phyloP scores from a whole-genome alignment of 1,139 yeast genomes.

The Debaryomycetaceae sp. region DNA sequence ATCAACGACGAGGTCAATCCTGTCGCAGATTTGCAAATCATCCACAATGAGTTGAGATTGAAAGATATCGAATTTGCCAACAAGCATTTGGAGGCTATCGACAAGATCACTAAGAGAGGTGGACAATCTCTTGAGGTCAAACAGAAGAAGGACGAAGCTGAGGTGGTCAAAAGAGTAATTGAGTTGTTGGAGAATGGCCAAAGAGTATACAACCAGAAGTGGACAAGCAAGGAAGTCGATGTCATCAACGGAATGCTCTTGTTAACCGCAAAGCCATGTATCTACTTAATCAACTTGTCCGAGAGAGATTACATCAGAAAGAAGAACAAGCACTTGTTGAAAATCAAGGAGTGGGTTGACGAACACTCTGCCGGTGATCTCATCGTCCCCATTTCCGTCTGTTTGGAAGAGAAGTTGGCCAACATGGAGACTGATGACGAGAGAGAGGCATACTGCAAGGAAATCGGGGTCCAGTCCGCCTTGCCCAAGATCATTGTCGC shows the following conservation, averaged over 20 bases:
- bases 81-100: slow-evolving; percentile 84
- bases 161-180: slow-evolving; percentile 73
- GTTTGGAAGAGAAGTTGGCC: slow-evolving; percentile 89
- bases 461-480: slow-evolving; percentile 77
- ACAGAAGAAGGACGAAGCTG: slow-evolving; percentile 90
- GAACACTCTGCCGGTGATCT: slow-evolving; percentile 89
- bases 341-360: slow-evolving; percentile 97
- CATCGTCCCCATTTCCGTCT: slow-evolving; percentile 91
- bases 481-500: slow-evolving; percentile 82
- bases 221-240: slow-evolving; percentile 92
- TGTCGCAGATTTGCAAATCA: slow-evolving; percentile 88
- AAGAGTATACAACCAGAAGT: slow-evolving; percentile 86
- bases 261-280: slow-evolving; percentile 94
- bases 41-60: slow-evolving; percentile 86
- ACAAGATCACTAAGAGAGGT: slow-evolving; percentile 87
- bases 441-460: slow-evolving; percentile 86
- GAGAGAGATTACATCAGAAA: slow-evolving; percentile 94
- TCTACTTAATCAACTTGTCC: slow-evolving; percentile 88
- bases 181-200: slow-evolving; percentile 75
- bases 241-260: slow-evolving; percentile 81
- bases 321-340: slow-evolving; percentile 91
- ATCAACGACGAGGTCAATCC: slow-evolving; percentile 98
- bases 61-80: slow-evolving; percentile 95
- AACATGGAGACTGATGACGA: slow-evolving; percentile 88
- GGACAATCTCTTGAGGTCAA: slow-evolving; percentile 95